These are phyloP conservation scores for Eimeria necatrix DNA, from an alignment of 169 alveolate genomes.

Conservation along the genomic window DNA sequence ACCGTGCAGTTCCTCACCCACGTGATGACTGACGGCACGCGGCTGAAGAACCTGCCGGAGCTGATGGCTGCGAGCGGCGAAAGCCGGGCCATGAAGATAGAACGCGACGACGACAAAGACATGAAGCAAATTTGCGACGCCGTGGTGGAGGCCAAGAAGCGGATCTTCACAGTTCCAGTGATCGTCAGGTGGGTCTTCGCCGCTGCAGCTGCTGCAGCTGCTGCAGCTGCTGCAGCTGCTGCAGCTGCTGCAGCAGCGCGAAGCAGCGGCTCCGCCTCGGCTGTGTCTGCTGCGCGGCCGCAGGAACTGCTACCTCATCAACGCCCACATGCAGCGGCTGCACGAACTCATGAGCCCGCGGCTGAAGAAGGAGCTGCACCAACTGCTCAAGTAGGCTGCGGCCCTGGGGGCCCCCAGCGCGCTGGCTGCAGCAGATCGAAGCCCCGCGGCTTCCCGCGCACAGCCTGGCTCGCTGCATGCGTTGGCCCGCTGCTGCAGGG, in stretches of 20 bases:
- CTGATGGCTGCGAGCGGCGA: conserved; percentile 85
- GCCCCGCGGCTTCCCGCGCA: not conserved
- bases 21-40: conserved; percentile 84
- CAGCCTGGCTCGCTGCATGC: not conserved
- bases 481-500: conserved; percentile 78
- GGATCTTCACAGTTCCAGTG: conserved; percentile 67
- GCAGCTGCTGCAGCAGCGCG: too few species aligned
- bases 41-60: conserved; percentile 86
- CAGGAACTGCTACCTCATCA: conserved; percentile 87
- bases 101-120: conserved; percentile 77
- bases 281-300: not conserved
- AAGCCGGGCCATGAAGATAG: conserved; percentile 80
- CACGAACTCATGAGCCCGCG: conserved; percentile 87
- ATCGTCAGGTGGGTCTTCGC: conserved; percentile 63
- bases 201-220: too few species aligned
- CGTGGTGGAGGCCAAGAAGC: conserved; percentile 79
- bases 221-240: too few species aligned
- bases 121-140: conserved; percentile 67
- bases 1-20: conserved; percentile 90
- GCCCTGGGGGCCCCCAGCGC: not conserved
- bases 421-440: not conserved
- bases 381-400: conserved; percentile 79
- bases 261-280: too few species aligned
- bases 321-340: conserved; percentile 92
- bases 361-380: conserved; percentile 84